phyloP scores from a whole-genome alignment of 2,329 filamentous ascomycete genomes.

The Orbilia ellipsospora region DNA sequence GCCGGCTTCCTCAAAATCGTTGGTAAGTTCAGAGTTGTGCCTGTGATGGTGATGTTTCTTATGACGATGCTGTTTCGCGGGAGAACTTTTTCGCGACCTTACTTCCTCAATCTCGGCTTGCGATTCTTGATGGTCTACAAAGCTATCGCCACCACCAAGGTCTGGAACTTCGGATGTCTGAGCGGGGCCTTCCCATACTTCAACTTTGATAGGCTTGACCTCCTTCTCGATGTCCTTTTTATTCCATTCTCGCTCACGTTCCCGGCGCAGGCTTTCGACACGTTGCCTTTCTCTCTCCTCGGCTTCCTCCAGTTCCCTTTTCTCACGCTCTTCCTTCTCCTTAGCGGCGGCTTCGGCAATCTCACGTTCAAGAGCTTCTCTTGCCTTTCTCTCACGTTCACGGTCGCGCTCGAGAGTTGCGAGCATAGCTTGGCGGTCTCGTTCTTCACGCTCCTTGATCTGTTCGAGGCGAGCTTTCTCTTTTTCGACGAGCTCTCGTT shows the following conservation, averaged over 20 bases:
- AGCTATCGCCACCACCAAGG: slow-evolving; percentile 63
- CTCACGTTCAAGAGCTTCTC: slow-evolving; percentile 56
- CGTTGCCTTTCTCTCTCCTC: slow-evolving; percentile 60
- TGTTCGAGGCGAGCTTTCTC: slow-evolving; percentile 56
- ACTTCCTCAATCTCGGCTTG: slow-evolving; percentile 57
- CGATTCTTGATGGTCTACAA: slow-evolving; percentile 55
- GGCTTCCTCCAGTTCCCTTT: slow-evolving; percentile 65
- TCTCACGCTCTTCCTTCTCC: slow-evolving; percentile 61
- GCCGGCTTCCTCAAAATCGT: slow-evolving; percentile 36
- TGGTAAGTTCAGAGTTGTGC: slow-evolving; percentile 53
- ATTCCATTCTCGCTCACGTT: slow-evolving; percentile 59
- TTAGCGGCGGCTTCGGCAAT: slow-evolving; percentile 58
- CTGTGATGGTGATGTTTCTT: slow-evolving; percentile 56
- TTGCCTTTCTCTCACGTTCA: slow-evolving; percentile 58
- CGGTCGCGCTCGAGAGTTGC: slow-evolving; percentile 50
- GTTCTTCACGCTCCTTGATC: slow-evolving; percentile 53
- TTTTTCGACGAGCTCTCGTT: slow-evolving; percentile 56
- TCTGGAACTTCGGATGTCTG: slow-evolving; percentile 52
- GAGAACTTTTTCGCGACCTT: slow-evolving; percentile 45
- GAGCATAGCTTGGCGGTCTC: slow-evolving; percentile 51
- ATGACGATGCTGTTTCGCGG: slow-evolving; percentile 60
- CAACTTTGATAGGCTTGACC: slow-evolving; percentile 59
- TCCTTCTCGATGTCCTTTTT: slow-evolving; percentile 60
- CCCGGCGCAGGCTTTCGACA: slow-evolving; percentile 56
- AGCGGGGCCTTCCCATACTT: slow-evolving; percentile 55